Evolutionary conservation across 1,284 basidiomycete species (phyloP), one percentile per base, ranked within the genome.

Genomic region (Papiliotrema fonsecae): DNA sequence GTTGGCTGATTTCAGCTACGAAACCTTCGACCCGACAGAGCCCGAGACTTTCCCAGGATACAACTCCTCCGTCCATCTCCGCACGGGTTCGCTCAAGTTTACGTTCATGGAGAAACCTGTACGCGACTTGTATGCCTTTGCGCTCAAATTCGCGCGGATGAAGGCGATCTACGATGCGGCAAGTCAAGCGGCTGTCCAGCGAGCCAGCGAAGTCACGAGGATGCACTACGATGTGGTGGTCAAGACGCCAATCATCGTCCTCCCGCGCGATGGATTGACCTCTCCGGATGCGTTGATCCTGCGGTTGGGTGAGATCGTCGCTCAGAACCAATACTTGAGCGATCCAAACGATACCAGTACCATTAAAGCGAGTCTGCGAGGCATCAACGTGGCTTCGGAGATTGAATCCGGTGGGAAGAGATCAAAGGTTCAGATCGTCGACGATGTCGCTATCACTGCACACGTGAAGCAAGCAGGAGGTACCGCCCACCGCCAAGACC

Each of bases 131-230:
- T 88, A 89, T 62, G 71, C 83, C 21, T 99, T 94, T 75, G 75
- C 92, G 47, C 77, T 83, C 59, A 90, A 93, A 69, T 84, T 99
- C 47, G 89, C 91, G 2, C 85, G 84, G 56, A 81, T 97, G 61
- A 96, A 96, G 75, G 88, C 87, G 2, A 75, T 98, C 7, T 98
- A 98, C 64, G 94, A 98, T 71, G 84, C 91, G n/a, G 71, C 94
- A 7, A 88, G 89, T 5, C 83, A 87, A 67, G 94, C 84, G 18
- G 96, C 96, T 19, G 89, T 88, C 7, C 91, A 97, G 65, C 82
- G 83, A 44, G 96, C 93, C 3, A 84, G 89, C 30, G 86, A 88
- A 70, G 86, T 93, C 13, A 75, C 76, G 18, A 81, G 84, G 51
- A 92, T 98, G 87, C 83, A 88, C 67, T 97, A 94, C 75, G 84